Percentiles rank a stretch among this genome's conserved stretches.
Evolutionary conservation across 345 rosid species (phyloP).

Genomic region (Laguncularia racemosa): DNA sequence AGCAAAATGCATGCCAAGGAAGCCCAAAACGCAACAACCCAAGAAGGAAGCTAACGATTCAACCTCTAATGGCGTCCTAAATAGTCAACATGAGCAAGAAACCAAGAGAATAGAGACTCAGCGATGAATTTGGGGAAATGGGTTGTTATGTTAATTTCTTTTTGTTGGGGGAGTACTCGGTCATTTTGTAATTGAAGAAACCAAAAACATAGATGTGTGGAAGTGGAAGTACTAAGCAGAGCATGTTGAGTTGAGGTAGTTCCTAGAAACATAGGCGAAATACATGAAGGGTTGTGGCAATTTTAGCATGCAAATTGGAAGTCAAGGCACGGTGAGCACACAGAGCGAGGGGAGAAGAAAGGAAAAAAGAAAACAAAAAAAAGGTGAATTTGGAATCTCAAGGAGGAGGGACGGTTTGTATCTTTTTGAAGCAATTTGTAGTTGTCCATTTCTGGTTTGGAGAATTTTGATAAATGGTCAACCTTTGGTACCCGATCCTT

Average conservation of each 20-base stretch:
- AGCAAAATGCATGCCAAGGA: slow-evolving; percentile 23
- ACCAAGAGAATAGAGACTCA: background rate
- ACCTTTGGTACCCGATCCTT: too few relatives aligned
- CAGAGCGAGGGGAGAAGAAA: too few relatives aligned
- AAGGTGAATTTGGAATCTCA: too few relatives aligned
- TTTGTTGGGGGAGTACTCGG: background rate
- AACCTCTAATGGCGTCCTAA: too few relatives aligned
- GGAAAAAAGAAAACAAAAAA: too few relatives aligned
- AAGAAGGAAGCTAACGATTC: slow-evolving; percentile 1
- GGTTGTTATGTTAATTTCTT: background rate
- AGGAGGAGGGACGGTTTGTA: too few relatives aligned
- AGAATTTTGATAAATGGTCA: too few relatives aligned
- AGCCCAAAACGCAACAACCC: slow-evolving; percentile 4
- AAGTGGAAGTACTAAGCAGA: background rate
- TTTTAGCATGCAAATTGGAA: background rate
- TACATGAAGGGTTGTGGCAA: background rate
- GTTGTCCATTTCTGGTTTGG: too few relatives aligned
- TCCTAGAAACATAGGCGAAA: background rate
- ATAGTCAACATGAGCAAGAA: background rate
- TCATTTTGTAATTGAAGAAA: too few relatives aligned
- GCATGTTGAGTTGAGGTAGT: background rate
- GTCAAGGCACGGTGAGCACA: too few relatives aligned
- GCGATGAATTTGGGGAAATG: background rate
- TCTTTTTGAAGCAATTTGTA: too few relatives aligned
- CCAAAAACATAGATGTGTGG: too few relatives aligned